A percentile compares a stretch with the other conserved stretches of the same genome.
Evolutionary conservation across 345 rosid genomes (phyloP).

Genomic region (Syzygium aromaticum): DNA sequence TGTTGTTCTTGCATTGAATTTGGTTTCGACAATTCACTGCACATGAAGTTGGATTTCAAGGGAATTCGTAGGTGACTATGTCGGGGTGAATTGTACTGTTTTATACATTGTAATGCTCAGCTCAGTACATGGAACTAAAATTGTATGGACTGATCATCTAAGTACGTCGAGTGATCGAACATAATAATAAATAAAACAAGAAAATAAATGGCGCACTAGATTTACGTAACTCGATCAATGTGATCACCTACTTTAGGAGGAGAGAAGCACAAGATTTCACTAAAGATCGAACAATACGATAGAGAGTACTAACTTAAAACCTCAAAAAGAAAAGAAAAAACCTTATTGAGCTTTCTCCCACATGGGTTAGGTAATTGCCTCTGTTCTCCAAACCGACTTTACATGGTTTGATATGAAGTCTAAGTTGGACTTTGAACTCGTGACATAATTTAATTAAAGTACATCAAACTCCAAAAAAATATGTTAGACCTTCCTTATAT

Average conservation of each 20-base stretch:
- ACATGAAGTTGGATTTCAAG: neutral
- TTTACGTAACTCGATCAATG: neutral
- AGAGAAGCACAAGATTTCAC: neutral
- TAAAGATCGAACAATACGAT: neutral
- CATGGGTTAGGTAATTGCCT: neutral
- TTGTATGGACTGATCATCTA: neutral
- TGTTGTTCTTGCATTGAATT: neutral
- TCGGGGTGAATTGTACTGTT: neutral
- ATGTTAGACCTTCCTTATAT: neutral
- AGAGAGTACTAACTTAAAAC: neutral
- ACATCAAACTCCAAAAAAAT: neutral
- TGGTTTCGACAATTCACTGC: neutral
- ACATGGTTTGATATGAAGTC: neutral
- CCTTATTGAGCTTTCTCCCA: neutral
- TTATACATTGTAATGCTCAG: neutral
- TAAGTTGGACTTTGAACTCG: neutral
- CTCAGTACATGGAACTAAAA: neutral
- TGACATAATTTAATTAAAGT: neutral
- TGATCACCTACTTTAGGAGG: neutral
- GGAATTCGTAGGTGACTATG: neutral
- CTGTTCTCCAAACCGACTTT: neutral
- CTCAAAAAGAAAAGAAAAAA: neutral
- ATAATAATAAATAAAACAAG: neutral
- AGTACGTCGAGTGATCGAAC: neutral
- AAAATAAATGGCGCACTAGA: neutral